A percentile compares a stretch with the other conserved stretches of the same genome.
These are phyloP conservation scores for Aspergillus pseudoterreus DNA, from an alignment of 2,329 filamentous ascomycete species.

Conservation along the genomic window DNA sequence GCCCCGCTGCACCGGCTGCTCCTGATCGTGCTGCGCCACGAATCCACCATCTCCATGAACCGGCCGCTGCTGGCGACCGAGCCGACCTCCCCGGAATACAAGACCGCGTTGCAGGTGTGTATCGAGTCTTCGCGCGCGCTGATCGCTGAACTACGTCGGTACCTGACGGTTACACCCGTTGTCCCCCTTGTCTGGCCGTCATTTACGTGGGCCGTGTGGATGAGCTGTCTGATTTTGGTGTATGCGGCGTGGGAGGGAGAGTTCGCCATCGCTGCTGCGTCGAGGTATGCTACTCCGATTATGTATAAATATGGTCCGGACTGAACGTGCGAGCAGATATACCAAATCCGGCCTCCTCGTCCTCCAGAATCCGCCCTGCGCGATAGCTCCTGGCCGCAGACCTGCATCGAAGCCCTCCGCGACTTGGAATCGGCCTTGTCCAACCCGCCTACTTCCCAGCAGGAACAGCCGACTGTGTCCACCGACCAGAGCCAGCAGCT, in stretches of 20 bases:
- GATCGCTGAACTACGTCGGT: slow-evolving; percentile 39
- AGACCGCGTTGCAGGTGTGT: slow-evolving; percentile 50
- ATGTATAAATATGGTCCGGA: background rate
- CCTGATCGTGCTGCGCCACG: slow-evolving; percentile 46
- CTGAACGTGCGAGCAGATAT: slow-evolving; percentile 27
- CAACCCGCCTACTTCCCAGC: background rate
- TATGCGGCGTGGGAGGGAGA: slow-evolving; percentile 49
- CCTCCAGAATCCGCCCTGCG: slow-evolving; percentile 28
- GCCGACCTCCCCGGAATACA: slow-evolving; percentile 42
- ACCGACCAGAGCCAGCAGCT: background rate
- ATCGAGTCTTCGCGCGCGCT: slow-evolving; percentile 50
- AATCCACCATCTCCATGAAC: slow-evolving; percentile 51
- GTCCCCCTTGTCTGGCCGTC: slow-evolving; percentile 48
- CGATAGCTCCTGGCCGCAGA: slow-evolving; percentile 36
- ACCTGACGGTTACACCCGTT: slow-evolving; percentile 19
- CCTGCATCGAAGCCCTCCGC: slow-evolving; percentile 36
- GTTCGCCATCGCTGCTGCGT: slow-evolving; percentile 27
- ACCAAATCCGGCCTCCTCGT: slow-evolving; percentile 28
- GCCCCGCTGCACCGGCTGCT: slow-evolving; percentile 39
- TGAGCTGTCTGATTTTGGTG: slow-evolving; percentile 51
- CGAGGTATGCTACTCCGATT: slow-evolving; percentile 8
- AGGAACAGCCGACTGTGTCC: background rate
- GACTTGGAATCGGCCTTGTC: slow-evolving; percentile 30
- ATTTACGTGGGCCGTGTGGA: slow-evolving; percentile 53
- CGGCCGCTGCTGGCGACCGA: slow-evolving; percentile 49